These are phyloP conservation scores for Raphanus sativus DNA, from an alignment of 345 rosid genomes.

Conservation along the genomic window DNA sequence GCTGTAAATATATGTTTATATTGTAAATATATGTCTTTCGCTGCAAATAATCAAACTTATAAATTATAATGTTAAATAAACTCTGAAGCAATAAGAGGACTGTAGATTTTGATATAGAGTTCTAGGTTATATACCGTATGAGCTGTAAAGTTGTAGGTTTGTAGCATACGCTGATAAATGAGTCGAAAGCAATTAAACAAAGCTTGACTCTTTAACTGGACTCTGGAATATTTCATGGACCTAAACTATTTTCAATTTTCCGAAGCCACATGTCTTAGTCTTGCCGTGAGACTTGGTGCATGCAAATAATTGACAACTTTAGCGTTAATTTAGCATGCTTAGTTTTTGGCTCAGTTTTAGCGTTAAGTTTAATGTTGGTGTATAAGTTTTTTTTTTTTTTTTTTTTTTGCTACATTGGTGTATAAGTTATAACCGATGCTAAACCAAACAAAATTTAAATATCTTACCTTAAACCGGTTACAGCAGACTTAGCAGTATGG, in stretches of 20 bases:
- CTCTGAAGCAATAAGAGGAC: not conserved
- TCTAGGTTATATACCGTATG: not conserved
- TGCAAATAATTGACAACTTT: not conserved
- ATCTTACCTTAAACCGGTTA: not conserved
- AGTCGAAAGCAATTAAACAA: not conserved
- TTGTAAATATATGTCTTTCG: no score
- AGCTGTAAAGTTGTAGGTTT: not conserved
- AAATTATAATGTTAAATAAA: no score
- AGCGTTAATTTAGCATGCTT: not conserved
- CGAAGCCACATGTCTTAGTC: not conserved
- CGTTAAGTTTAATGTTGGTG: not conserved
- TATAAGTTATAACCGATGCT: not conserved
- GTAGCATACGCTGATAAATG: not conserved
- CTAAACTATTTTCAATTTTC: not conserved
- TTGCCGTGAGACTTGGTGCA: constrained; percentile 2
- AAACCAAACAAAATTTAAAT: not conserved
- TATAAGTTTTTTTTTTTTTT: no score
- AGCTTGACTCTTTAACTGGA: not conserved
- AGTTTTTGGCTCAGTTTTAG: not conserved
- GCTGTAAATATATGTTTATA: no score
- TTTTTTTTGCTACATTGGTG: no score
- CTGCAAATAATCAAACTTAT: no score
- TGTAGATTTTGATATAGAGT: not conserved
- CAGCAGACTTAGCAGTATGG: not conserved
- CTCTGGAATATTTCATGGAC: not conserved